A percentile compares a stretch with the other conserved stretches of the same genome.
Conservation (phyloP, 2,329 filamentous ascomycete species). For the Paecilomyces sp. region DNA sequence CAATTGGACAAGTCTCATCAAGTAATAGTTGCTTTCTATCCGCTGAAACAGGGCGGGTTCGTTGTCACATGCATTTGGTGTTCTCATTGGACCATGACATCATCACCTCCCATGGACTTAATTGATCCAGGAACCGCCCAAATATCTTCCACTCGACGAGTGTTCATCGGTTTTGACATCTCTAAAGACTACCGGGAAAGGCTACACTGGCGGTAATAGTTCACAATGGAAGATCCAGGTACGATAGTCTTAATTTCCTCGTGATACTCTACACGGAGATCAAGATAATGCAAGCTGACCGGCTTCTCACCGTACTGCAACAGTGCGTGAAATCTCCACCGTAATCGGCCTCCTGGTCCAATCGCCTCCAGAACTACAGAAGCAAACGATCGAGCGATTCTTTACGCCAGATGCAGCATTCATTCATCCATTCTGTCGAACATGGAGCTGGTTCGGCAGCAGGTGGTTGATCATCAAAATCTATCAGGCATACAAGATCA, state of each 20-base stretch:
- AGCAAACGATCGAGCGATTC: conserved; percentile 59
- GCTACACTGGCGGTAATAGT: neutral
- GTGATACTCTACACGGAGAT: conserved; percentile 27
- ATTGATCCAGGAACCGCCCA: neutral
- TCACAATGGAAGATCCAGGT: conserved; percentile 15
- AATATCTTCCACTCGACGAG: neutral
- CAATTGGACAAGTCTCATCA: too few species aligned
- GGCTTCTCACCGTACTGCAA: neutral
- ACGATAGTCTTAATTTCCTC: conserved; percentile 4
- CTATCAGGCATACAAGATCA: conserved; percentile 77
- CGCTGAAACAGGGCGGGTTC: neutral
- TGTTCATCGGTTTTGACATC: neutral
- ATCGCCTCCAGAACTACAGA: conserved; percentile 59
- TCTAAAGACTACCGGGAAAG: neutral
- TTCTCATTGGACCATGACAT: neutral
- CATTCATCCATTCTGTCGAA: conserved; percentile 69
- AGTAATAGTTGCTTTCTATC: neutral
- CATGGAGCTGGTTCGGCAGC: conserved; percentile 50
- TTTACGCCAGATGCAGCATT: conserved; percentile 69
- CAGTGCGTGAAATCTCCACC: conserved; percentile 52
- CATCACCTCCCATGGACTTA: neutral
- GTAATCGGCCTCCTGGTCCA: conserved; percentile 65
- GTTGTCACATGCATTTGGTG: neutral
- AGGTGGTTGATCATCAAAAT: conserved; percentile 61
- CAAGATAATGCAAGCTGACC: neutral